Evolutionary conservation across 2,329 filamentous ascomycete species (phyloP).

Genomic region (Apiospora koreana): DNA sequence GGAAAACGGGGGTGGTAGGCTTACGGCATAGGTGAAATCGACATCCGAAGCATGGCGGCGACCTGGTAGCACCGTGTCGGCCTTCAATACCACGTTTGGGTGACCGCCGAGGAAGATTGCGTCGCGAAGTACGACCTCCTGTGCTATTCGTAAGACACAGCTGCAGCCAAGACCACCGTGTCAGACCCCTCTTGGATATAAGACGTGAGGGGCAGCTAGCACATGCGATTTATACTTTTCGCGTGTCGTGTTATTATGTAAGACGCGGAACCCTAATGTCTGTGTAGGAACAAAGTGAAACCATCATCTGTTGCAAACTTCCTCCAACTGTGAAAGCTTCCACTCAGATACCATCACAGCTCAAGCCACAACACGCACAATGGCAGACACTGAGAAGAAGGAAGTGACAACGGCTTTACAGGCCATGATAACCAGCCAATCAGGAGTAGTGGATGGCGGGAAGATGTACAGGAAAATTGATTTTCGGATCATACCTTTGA

Average conservation of each 20-base stretch:
- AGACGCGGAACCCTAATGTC: neutral
- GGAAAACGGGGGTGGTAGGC: no score
- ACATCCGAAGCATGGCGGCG: no score
- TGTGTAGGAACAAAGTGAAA: no score
- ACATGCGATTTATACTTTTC: no score
- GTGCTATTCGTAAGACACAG: neutral
- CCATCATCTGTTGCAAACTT: no score
- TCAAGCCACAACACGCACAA: neutral
- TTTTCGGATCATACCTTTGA: conserved; percentile 59
- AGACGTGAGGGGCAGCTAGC: neutral
- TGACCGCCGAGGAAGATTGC: neutral
- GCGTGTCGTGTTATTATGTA: neutral
- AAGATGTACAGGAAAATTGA: conserved; percentile 51
- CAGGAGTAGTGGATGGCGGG: conserved; percentile 20
- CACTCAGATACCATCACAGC: neutral
- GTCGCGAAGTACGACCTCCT: neutral
- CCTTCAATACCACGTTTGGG: no score
- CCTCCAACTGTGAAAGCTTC: neutral
- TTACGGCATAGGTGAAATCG: no score
- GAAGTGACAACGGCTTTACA: neutral
- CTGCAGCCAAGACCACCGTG: neutral
- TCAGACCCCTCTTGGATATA: neutral
- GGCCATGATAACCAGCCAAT: neutral
- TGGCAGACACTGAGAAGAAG: neutral
- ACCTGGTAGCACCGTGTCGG: no score